These are phyloP conservation scores for Globisporangium iwayamae DNA, from an alignment of 352 stramenopile species.

Conservation along the genomic window DNA sequence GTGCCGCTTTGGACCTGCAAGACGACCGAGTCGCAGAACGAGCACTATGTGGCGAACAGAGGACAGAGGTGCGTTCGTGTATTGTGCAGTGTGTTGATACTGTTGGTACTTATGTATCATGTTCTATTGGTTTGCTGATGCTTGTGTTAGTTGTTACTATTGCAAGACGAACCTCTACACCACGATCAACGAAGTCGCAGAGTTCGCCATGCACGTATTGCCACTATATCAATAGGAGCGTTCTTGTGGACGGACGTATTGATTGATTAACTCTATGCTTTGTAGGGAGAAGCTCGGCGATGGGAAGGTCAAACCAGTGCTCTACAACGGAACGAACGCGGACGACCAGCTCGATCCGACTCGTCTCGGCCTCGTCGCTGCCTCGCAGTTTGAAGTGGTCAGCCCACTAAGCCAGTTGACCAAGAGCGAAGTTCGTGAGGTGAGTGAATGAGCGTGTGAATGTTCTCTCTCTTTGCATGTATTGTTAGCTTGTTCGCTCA, in stretches of 20 bases:
- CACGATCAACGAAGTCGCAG: conserved; percentile 86
- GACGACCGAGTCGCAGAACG: conserved; percentile 82
- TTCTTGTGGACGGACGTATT: not conserved
- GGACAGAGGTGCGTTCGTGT: conserved; percentile 57
- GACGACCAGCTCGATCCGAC: conserved; percentile 94
- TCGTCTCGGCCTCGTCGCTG: conserved; percentile 85
- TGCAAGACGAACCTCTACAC: conserved; percentile 98
- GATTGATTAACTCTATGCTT: not conserved
- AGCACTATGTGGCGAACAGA: conserved; percentile 92
- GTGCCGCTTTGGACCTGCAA: conserved; percentile 85
- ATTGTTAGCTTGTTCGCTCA: not conserved
- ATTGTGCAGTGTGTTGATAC: not conserved
- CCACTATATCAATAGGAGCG: not conserved
- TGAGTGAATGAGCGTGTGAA: conserved; percentile 11
- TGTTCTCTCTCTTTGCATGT: not conserved
- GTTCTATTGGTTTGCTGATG: not conserved
- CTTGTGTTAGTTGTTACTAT: conserved; percentile 86
- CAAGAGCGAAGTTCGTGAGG: conserved; percentile 87
- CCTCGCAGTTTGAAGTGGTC: conserved; percentile 90
- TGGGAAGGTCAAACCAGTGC: conserved; percentile 21
- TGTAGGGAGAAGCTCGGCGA: conserved; percentile 21
- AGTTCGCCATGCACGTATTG: conserved; percentile 36
- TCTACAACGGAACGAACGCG: conserved; percentile 98
- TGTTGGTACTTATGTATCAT: not conserved
- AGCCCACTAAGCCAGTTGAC: conserved; percentile 89